Percentiles rank a stretch among this genome's conserved stretches.
phyloP scores from a whole-genome alignment of 805 yeast genomes.

The Ogataea chonburiensis region DNA sequence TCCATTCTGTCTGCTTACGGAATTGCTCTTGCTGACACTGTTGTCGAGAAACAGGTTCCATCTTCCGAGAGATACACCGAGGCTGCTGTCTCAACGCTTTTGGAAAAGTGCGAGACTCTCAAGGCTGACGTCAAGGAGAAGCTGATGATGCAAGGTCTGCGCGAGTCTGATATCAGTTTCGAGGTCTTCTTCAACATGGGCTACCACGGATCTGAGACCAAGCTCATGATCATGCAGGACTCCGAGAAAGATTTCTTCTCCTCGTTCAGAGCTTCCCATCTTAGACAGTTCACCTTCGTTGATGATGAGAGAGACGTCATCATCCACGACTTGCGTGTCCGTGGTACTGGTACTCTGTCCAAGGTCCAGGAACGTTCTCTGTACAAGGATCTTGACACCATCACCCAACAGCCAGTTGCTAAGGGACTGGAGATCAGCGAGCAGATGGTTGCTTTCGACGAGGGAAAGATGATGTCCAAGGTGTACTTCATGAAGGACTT shows the following conservation, averaged over 20 bases:
- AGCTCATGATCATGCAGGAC: conserved; percentile 54
- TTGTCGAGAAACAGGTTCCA: conserved; percentile 34
- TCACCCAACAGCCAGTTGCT: conserved; percentile 37
- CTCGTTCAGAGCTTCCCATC: conserved; percentile 51
- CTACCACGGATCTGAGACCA: conserved; percentile 79
- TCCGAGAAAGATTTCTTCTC: conserved; percentile 35
- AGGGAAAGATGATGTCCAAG: conserved; percentile 26
- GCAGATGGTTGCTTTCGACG: conserved; percentile 39
- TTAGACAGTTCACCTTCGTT: conserved; percentile 66
- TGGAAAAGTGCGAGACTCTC: conserved; percentile 22
- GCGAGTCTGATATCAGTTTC: conserved; percentile 15
- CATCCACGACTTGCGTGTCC: conserved; percentile 55
- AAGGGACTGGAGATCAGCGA: conserved; percentile 43
- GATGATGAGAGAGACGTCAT: conserved; percentile 52
- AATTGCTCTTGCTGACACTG: conserved; percentile 57
- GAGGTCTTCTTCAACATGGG: conserved; percentile 55
- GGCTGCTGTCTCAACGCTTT: conserved; percentile 12
- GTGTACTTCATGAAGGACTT: conserved; percentile 52
- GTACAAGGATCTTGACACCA: conserved; percentile 37
- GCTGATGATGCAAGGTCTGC: conserved; percentile 24
- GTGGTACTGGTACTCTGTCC: conserved; percentile 64
- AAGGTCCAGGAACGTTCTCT: conserved; percentile 17
- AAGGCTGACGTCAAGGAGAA: conserved; percentile 21
- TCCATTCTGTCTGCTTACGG: conserved; percentile 44
- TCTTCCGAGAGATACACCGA: conserved; percentile 18